Percentiles rank a stretch among this genome's conserved stretches.
These are phyloP conservation scores for Dacryopinax primogenitus DNA, from an alignment of 768 basidiomycete species.

Conservation along the genomic window DNA sequence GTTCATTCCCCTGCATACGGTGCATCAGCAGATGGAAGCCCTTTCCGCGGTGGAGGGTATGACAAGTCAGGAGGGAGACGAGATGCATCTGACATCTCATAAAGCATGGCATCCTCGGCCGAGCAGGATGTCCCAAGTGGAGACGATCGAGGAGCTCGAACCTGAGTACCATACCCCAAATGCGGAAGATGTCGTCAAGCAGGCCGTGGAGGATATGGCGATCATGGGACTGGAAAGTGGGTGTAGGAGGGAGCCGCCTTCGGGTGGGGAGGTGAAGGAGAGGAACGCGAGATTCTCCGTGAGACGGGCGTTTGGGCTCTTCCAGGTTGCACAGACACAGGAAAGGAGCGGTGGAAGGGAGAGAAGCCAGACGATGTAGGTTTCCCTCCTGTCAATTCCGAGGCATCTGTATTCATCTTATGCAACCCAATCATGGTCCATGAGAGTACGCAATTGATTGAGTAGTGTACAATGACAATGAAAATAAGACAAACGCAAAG, in stretches of 20 bases:
- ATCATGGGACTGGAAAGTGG: too few relatives aligned
- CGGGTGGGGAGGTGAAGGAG: background rate
- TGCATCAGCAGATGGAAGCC: background rate
- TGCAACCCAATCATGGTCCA: too few relatives aligned
- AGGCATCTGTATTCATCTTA: too few relatives aligned
- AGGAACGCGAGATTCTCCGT: too few relatives aligned
- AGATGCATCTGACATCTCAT: background rate
- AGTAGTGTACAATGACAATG: background rate
- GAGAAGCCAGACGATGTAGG: too few relatives aligned
- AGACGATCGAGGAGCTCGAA: background rate
- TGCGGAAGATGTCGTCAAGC: background rate
- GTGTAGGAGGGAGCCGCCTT: too few relatives aligned
- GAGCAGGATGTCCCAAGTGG: background rate
- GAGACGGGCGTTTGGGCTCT: too few relatives aligned
- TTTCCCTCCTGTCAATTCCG: too few relatives aligned
- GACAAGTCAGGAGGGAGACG: background rate
- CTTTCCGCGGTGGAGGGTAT: background rate
- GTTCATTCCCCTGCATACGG: background rate
- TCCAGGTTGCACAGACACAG: background rate
- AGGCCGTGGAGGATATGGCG: background rate
- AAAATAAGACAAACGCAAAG: background rate
- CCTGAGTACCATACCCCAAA: background rate
- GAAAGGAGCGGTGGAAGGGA: background rate
- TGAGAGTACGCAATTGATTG: background rate
- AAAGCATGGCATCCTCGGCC: background rate